These are phyloP conservation scores for Phyllosticta ampelicida DNA, from an alignment of 2,329 filamentous ascomycete genomes.

Conservation along the genomic window DNA sequence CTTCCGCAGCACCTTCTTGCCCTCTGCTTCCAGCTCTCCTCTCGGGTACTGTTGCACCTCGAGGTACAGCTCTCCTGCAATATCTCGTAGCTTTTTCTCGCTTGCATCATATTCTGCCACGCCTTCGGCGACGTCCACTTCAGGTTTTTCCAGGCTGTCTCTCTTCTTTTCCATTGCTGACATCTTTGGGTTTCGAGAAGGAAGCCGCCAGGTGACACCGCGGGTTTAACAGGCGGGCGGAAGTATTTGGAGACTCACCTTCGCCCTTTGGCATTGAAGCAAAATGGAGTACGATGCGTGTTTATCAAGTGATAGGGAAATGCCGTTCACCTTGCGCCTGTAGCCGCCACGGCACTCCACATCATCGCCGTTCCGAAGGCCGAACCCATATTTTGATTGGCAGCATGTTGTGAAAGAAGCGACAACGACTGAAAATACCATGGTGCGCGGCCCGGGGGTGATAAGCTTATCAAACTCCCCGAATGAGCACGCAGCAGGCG, in stretches of 20 bases:
- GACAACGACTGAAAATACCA: background rate
- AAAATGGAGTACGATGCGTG: background rate
- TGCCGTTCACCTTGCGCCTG: background rate
- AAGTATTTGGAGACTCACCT: background rate
- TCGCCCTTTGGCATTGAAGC: background rate
- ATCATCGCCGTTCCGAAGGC: background rate
- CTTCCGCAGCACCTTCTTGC: constrained; percentile 31
- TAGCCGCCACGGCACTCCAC: background rate
- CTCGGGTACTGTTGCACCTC: constrained; percentile 34
- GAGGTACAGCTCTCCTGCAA: constrained; percentile 35
- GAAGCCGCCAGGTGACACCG: background rate
- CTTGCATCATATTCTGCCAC: background rate
- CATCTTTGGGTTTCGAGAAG: background rate
- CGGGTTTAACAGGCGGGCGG: background rate
- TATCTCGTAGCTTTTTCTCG: constrained; percentile 26
- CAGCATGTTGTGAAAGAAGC: background rate
- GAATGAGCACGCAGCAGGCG: background rate
- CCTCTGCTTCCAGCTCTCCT: constrained; percentile 35
- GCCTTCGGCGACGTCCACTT: constrained; percentile 3
- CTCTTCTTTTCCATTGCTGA: constrained; percentile 6
- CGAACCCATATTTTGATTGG: background rate
- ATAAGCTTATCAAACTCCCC: background rate
- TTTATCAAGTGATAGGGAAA: background rate
- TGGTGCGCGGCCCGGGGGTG: background rate
- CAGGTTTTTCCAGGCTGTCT: background rate